Evolutionary conservation across 345 rosid genomes (phyloP).

Genomic region (Ceriops decandra): DNA sequence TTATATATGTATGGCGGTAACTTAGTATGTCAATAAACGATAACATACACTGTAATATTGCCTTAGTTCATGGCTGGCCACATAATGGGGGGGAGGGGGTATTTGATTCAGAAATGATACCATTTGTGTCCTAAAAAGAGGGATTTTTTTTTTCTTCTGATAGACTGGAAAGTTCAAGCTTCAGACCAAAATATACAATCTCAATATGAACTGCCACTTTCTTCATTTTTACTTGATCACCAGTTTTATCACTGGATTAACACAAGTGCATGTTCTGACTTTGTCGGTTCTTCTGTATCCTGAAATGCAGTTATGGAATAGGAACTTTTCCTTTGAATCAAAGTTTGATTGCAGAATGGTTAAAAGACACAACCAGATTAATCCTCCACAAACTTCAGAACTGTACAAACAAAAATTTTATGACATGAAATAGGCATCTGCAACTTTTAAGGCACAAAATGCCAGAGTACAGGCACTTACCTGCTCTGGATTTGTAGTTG

Average conservation of each 20-base stretch:
- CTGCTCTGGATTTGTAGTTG: constrained; percentile 40
- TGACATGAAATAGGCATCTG: neutral
- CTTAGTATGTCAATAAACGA: neutral
- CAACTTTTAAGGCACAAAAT: neutral
- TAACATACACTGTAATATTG: neutral
- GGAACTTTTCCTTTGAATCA: neutral
- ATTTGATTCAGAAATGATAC: neutral
- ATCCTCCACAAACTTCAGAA: neutral
- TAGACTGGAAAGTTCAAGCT: neutral
- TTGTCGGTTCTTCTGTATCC: neutral
- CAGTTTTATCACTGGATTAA: neutral
- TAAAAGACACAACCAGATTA: neutral
- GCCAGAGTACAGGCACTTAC: constrained; percentile 7
- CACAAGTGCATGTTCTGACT: neutral
- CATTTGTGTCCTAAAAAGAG: neutral
- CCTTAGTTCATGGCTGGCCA: neutral
- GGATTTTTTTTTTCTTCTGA: neutral
- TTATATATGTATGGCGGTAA: neutral
- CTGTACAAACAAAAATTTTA: neutral
- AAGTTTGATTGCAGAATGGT: neutral
- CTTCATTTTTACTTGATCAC: neutral
- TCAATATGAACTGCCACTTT: neutral
- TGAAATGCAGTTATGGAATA: neutral
- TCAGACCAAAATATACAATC: neutral
- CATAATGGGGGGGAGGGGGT: no score